These are phyloP conservation scores for Irpex sp. DNA, from an alignment of 1,284 basidiomycete genomes.

Conservation along the genomic window DNA sequence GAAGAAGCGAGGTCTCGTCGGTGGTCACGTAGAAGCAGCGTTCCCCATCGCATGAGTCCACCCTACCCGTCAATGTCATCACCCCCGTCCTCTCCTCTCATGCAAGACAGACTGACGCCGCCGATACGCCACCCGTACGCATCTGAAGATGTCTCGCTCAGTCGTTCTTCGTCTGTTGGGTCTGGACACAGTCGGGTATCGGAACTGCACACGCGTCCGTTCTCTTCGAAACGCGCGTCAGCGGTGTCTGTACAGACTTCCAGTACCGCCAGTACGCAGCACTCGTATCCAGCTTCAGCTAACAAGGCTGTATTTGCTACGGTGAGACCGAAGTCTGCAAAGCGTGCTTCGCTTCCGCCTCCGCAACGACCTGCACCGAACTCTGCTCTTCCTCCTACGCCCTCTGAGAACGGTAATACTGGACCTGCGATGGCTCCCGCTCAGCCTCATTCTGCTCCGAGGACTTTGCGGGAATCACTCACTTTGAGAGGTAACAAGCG, in stretches of 20 bases:
- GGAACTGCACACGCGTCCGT: slow-evolving; percentile 32
- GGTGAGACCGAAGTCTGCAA: slow-evolving; percentile 30
- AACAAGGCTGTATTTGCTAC: slow-evolving; percentile 18
- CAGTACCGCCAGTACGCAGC: slow-evolving; percentile 37
- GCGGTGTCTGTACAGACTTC: slow-evolving; percentile 47
- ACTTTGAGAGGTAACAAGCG: slow-evolving; percentile 43
- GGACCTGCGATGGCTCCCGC: slow-evolving; percentile 20
- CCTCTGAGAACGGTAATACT: slow-evolving; percentile 9
- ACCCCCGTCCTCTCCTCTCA: slow-evolving; percentile 25
- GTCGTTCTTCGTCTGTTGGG: slow-evolving; percentile 39
- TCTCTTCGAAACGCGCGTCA: slow-evolving; percentile 56
- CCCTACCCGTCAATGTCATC: slow-evolving; percentile 52
- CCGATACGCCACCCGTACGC: slow-evolving; percentile 28
- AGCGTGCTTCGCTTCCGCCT: slow-evolving; percentile 56
- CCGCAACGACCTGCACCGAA: slow-evolving; percentile 65
- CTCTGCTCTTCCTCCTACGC: slow-evolving; percentile 59
- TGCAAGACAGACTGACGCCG: slow-evolving; percentile 14
- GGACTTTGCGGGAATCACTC: slow-evolving; percentile 48
- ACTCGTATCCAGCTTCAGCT: slow-evolving; percentile 32
- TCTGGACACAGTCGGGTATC: slow-evolving; percentile 42
- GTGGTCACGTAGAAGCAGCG: slow-evolving; percentile 54
- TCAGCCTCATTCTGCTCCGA: slow-evolving; percentile 28
- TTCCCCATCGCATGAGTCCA: slow-evolving; percentile 51
- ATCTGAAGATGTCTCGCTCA: slow-evolving; percentile 31
- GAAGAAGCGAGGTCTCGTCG: slow-evolving; percentile 35